These are phyloP conservation scores for Cladosporium halotolerans DNA, from an alignment of 2,329 filamentous ascomycete species.

Conservation along the genomic window DNA sequence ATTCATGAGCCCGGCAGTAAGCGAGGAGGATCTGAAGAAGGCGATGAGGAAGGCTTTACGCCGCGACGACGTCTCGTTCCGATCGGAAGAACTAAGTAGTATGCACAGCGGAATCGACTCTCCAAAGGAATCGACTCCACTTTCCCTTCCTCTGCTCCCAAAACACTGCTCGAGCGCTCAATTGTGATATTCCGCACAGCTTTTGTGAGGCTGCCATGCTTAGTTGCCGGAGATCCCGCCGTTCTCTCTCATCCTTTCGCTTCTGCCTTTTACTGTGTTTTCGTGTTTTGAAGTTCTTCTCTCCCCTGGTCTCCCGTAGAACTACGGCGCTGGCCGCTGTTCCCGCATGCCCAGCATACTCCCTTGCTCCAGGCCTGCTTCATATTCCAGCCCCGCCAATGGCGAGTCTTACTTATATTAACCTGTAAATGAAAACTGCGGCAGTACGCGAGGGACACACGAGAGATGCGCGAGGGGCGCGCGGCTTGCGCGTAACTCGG, in stretches of 20 bases:
- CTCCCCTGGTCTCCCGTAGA: background rate
- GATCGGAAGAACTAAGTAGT: too few relatives aligned
- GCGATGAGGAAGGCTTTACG: too few relatives aligned
- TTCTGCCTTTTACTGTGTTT: background rate
- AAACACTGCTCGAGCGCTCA: background rate
- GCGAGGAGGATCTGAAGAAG: too few relatives aligned
- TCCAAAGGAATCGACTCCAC: constrained; percentile 2
- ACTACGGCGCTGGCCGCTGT: background rate
- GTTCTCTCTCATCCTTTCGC: background rate
- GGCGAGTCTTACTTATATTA: background rate
- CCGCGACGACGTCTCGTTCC: too few relatives aligned
- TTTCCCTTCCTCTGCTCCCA: background rate
- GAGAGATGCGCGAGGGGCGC: background rate
- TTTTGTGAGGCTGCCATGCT: background rate
- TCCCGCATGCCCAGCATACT: background rate
- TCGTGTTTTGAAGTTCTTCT: background rate
- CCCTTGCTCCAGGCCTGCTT: background rate
- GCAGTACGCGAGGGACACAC: background rate
- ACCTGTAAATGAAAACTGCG: background rate
- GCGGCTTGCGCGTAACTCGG: background rate
- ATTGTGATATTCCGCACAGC: background rate
- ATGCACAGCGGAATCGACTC: background rate
- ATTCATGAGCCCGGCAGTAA: too few relatives aligned
- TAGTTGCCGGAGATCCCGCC: background rate
- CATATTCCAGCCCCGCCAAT: background rate